phyloP scores from a whole-genome alignment of 345 rosid genomes.

The Citrus sp. region DNA sequence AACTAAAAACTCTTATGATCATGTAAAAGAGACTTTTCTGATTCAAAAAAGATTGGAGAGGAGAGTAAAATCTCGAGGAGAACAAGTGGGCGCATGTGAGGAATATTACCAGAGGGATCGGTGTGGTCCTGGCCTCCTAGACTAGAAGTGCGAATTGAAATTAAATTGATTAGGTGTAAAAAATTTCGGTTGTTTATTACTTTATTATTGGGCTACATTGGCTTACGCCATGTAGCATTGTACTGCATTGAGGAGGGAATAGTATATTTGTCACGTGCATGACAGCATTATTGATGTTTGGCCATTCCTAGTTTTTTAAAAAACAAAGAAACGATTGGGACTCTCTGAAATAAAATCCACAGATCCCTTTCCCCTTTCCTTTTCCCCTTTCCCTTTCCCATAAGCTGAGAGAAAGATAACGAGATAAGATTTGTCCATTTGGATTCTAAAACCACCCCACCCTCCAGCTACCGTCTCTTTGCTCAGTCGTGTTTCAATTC shows the following conservation, averaged over 20 bases:
- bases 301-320: slow-evolving; percentile 31
- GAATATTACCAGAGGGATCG: not conserved
- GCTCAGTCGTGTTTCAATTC: slow-evolving; percentile 35
- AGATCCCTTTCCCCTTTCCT: slow-evolving; percentile 7
- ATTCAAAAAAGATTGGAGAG: not conserved
- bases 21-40: not conserved
- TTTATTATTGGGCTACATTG: not conserved
- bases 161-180: not conserved
- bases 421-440: slow-evolving; percentile 34
- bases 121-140: not conserved
- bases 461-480: not conserved
- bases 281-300: slow-evolving; percentile 41
- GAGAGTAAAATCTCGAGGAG: not conserved
- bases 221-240: not conserved
- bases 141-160: not conserved
- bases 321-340: not conserved
- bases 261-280: slow-evolving; percentile 39
- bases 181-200: not conserved
- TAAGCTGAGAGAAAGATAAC: slow-evolving; percentile 10
- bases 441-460: not conserved
- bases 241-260: not conserved
- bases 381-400: slow-evolving; percentile 37
- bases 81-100: not conserved
- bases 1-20: too few species aligned
- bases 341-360: not conserved